Percentiles rank a stretch among this genome's conserved stretches.
These are phyloP conservation scores for Cytospora piceae DNA, from an alignment of 2,329 filamentous ascomycete species.

Conservation along the genomic window DNA sequence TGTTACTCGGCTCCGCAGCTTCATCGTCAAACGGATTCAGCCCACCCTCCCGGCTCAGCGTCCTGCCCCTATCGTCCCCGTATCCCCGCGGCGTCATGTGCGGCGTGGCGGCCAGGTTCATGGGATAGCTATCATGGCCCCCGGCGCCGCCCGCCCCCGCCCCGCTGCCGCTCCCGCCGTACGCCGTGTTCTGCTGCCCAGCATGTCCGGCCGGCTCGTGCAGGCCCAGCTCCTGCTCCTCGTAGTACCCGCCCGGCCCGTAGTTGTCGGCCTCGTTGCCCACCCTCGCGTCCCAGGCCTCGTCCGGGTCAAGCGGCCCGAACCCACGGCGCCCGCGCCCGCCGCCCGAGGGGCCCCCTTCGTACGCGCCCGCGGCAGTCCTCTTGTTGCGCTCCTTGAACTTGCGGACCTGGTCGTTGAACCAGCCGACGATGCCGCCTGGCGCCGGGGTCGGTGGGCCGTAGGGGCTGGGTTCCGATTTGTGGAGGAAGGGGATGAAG, in stretches of 20 bases:
- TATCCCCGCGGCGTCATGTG: conserved; percentile 38
- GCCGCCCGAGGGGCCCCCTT: conserved; percentile 53
- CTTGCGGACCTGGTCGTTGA: conserved; percentile 66
- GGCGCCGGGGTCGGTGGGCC: conserved; percentile 58
- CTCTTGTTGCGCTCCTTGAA: conserved; percentile 69
- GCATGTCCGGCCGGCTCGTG: conserved; percentile 61
- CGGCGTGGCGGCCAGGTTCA: conserved; percentile 50
- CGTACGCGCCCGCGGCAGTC: conserved; percentile 73
- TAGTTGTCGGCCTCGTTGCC: conserved; percentile 72
- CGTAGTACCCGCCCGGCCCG: conserved; percentile 67
- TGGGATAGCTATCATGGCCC: conserved; percentile 47
- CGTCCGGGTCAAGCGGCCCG: conserved; percentile 76
- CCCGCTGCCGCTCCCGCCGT: conserved; percentile 43
- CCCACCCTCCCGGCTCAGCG: conserved; percentile 44
- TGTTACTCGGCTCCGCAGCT: conserved; percentile 63
- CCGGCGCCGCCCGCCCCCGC: conserved; percentile 37
- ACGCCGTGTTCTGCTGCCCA: conserved; percentile 44
- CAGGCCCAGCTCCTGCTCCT: conserved; percentile 73
- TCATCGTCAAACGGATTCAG: conserved; percentile 73
- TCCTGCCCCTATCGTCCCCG: conserved; percentile 45
- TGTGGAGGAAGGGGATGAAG: conserved; percentile 71
- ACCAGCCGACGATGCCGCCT: conserved; percentile 72
- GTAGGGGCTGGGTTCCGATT: conserved; percentile 48
- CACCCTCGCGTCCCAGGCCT: conserved; percentile 83
- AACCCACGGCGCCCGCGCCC: conserved; percentile 57